Percentiles rank a stretch among this genome's conserved stretches.
phyloP scores from a whole-genome alignment of 2,329 filamentous ascomycete genomes.

The Stylonectria norvegica region DNA sequence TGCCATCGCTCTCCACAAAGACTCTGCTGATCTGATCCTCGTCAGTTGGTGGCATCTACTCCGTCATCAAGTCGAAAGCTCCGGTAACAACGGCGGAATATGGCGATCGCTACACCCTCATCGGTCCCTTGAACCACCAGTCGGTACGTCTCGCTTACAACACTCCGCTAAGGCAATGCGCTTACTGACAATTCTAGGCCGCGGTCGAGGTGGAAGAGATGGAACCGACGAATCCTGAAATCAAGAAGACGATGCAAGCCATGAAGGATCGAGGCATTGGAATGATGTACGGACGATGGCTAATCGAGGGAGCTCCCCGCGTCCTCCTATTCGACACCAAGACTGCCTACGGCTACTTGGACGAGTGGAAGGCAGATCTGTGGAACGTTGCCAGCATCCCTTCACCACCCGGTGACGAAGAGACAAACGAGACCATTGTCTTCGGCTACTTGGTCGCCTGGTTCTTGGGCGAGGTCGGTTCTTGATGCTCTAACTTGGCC shows the following conservation, averaged over 20 bases:
- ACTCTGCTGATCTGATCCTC: constrained; percentile 12
- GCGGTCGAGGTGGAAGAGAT: constrained; percentile 97
- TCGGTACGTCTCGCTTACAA: constrained; percentile 63
- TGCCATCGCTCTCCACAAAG: constrained; percentile 9
- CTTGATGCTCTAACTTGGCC: too few species aligned
- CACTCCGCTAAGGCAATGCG: too few species aligned
- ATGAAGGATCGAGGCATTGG: constrained; percentile 92
- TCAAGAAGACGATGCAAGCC: constrained; percentile 78
- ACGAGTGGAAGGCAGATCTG: constrained; percentile 96
- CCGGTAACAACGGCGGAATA: constrained; percentile 97
- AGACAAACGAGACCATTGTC: constrained; percentile 96
- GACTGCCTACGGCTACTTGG: constrained; percentile 82
- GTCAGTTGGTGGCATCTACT: constrained; percentile 95
- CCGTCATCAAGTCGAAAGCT: constrained; percentile 97
- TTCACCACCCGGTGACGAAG: constrained; percentile 84
- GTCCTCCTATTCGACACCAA: constrained; percentile 94
- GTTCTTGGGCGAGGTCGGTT: constrained; percentile 89
- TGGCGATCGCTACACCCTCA: constrained; percentile 93
- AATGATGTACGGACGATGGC: constrained; percentile 91
- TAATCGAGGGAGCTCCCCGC: constrained; percentile 92
- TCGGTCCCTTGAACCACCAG: constrained; percentile 87
- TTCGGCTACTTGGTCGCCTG: constrained; percentile 97
- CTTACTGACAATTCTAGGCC: constrained; percentile 53
- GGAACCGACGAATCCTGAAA: constrained; percentile 74
- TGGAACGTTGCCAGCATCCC: constrained; percentile 93